phyloP scores from a whole-genome alignment of 495 filamentous ascomycete genomes.

The Annulohypoxylon moriforme region DNA sequence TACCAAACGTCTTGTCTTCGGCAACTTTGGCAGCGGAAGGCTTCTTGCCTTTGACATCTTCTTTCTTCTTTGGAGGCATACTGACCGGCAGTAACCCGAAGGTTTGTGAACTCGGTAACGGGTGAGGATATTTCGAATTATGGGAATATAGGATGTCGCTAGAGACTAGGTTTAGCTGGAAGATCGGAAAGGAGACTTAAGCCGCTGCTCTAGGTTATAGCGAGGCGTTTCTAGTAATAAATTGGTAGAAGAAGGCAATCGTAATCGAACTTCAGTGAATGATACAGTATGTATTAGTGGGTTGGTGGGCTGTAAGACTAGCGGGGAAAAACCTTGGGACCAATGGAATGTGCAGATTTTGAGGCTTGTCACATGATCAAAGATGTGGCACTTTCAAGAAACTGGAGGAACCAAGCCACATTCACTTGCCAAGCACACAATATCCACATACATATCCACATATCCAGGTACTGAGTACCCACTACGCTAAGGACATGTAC shows the following conservation, averaged over 20 bases:
- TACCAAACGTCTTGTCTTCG: constrained; percentile 98
- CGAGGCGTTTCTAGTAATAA: constrained; percentile 18
- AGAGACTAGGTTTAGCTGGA: neutral
- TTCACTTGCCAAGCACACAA: too few relatives aligned
- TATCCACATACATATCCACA: too few relatives aligned
- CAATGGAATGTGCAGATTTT: constrained; percentile 14
- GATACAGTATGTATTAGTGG: constrained; percentile 1
- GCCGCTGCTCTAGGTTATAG: neutral
- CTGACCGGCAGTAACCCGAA: constrained; percentile 48
- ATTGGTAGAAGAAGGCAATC: constrained; percentile 17
- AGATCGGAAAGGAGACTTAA: neutral
- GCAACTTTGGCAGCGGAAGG: constrained; percentile 73
- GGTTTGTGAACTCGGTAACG: neutral
- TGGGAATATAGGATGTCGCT: neutral
- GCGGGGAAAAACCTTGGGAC: constrained; percentile 24
- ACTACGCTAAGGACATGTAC: neutral
- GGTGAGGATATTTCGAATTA: neutral
- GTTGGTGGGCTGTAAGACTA: constrained; percentile 38
- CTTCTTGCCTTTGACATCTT: constrained; percentile 72
- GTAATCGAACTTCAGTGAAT: constrained; percentile 20
- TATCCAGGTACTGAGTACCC: constrained; percentile 8
- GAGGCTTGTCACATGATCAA: constrained; percentile 25
- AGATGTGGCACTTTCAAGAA: neutral
- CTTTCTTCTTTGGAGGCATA: constrained; percentile 93
- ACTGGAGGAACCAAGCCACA: neutral